A percentile compares a stretch with the other conserved stretches of the same genome.
Conservation (phyloP, 75 land plant species). For the Cunninghamia lanceolata region DNA sequence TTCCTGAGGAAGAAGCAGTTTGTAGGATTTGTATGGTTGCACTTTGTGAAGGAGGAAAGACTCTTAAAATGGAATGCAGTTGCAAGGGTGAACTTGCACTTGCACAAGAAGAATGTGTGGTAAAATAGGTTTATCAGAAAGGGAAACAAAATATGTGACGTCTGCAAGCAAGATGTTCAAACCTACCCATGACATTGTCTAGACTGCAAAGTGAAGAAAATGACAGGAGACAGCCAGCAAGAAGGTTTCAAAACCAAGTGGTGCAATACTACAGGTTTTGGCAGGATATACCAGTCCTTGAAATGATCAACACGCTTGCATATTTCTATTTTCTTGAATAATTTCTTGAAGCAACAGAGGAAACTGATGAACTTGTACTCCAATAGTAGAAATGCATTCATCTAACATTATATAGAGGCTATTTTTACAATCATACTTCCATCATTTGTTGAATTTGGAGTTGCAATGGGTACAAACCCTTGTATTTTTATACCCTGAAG, state of each 20-base stretch:
- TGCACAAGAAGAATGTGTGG: too few species aligned
- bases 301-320: too few species aligned
- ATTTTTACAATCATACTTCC: conserved; percentile 35
- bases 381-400: neutral
- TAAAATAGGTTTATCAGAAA: too few species aligned
- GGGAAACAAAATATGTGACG: conserved; percentile 55
- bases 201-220: too few species aligned
- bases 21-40: too few species aligned
- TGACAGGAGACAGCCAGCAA: too few species aligned
- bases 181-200: conserved; percentile 67
- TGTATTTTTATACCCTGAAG: too few species aligned
- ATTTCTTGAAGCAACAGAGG: neutral
- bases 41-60: too few species aligned
- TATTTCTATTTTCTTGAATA: neutral
- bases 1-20: too few species aligned
- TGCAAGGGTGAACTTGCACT: too few species aligned
- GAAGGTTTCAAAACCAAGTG: too few species aligned
- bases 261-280: conserved; percentile 59
- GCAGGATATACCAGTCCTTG: conserved; percentile 68
- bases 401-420: conserved; percentile 9
- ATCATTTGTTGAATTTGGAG: conserved; percentile 49
- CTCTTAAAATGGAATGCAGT: too few species aligned
- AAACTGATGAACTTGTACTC: neutral
- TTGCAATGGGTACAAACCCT: conserved; percentile 33
- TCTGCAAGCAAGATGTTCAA: conserved; percentile 53